These are phyloP conservation scores for Paramecium tetraurelia DNA, from an alignment of 73 alveolate species.

Conservation along the genomic window DNA sequence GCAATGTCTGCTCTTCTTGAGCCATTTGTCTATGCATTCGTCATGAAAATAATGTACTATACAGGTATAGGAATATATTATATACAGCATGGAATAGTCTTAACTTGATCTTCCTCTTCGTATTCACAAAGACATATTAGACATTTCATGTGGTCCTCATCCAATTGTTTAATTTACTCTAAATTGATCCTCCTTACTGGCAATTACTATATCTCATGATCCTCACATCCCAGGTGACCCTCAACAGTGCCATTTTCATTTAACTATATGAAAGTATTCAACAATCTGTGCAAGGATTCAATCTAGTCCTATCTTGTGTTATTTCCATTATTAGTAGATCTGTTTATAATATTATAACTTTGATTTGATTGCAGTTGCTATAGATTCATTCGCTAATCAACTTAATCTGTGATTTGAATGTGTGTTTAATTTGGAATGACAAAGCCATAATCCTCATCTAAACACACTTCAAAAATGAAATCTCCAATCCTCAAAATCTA, in stretches of 20 bases:
- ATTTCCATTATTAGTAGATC: not conserved
- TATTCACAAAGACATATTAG: not conserved
- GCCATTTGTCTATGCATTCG: slow-evolving; percentile 87
- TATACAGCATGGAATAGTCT: slow-evolving; percentile 44
- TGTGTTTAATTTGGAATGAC: not conserved
- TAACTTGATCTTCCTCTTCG: not conserved
- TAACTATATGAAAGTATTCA: not conserved
- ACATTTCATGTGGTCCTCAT: slow-evolving; percentile 25
- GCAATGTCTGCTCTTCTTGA: slow-evolving; percentile 25
- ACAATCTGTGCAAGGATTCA: slow-evolving; percentile 12
- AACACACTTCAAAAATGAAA: not conserved
- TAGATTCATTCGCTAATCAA: not conserved
- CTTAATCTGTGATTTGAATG: not conserved
- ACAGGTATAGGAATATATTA: not conserved
- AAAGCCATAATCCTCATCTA: slow-evolving; percentile 17
- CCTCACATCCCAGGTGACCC: not conserved
- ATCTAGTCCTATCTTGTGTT: not conserved
- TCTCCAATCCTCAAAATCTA: not conserved
- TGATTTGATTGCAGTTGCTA: not conserved
- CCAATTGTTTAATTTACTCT: not conserved
- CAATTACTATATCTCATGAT: not conserved
- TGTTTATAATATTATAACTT: not conserved
- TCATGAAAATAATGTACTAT: slow-evolving; percentile 82
- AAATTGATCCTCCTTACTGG: not conserved
- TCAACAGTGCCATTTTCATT: not conserved